Evolutionary conservation across 352 stramenopile genomes (phyloP), one percentile per base, ranked within the genome.

Genomic region (Phytophthora nicotianae): DNA sequence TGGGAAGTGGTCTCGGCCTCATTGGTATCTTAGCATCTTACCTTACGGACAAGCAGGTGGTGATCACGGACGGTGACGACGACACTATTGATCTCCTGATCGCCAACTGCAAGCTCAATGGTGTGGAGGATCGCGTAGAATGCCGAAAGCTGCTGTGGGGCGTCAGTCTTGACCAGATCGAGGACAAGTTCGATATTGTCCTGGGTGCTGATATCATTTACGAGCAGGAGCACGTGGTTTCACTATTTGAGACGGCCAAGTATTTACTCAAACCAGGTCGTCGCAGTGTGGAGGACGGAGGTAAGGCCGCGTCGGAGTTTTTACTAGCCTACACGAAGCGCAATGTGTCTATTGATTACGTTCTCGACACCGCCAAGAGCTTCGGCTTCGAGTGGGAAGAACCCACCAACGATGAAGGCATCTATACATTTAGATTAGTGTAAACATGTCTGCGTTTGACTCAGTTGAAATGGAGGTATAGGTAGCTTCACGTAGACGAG

Each of bases 301-400:
- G 49, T 20, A 75, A 75, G 42, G 61, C 62, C 2, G 23, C 48
- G 21, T 77, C 73, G 3, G 65, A 84, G 42, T 88, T 88, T 24
- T 61, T 86, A 47, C 59, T 88, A 35, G 79, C 75, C 32, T 88
- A 84, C 66, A 88, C 79, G 40, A 86, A 84, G 65, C 79, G 79
- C 35, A 88, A 88, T 20, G 79, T 88, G 5, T 86, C 74, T 4
- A 88, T 88, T 51, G 79, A 88, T 49, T 85, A 83, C 58, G 79
- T 88, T 24, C 54, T 88, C 29, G 68, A 76, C 16, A 84, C 65
- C 16, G 79, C 79, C 20, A 77, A 65, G 10, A 75, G 68, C 41
- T 86, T 86, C 46, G 80, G 77, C 17, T 88, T 93, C 43, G 74
- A 89, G 70, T 91, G 77, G 77, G 49, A 73, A 62, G 65, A 62